These are phyloP conservation scores for Hericium rajendrae DNA, from an alignment of 768 basidiomycete genomes.

Conservation along the genomic window DNA sequence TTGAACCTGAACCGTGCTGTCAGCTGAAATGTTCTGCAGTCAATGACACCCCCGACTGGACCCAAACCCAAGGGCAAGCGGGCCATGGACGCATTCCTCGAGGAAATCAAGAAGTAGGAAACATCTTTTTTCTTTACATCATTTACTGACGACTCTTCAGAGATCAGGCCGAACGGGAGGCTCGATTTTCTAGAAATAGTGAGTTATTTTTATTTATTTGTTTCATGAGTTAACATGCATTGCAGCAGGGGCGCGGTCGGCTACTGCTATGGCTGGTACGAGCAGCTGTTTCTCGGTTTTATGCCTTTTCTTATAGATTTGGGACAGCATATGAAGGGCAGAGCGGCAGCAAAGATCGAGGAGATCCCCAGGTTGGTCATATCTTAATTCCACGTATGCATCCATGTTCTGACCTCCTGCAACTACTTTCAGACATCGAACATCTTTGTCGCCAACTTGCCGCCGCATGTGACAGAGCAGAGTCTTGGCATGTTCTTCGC, in stretches of 20 bases:
- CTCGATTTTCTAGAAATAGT: conserved; percentile 69
- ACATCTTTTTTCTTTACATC: background rate
- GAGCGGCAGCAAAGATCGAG: conserved; percentile 82
- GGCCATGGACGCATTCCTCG: conserved; percentile 92
- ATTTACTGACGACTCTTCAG: conserved; percentile 28
- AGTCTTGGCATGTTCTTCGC: conserved; percentile 87
- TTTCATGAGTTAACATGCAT: background rate
- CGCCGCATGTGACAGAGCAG: conserved; percentile 78
- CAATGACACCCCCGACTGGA: conserved; percentile 44
- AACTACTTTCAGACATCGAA: conserved; percentile 70
- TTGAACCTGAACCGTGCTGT: background rate
- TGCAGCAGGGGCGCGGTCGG: conserved; percentile 59
- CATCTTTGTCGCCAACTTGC: conserved; percentile 91
- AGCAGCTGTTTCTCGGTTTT: conserved; percentile 4
- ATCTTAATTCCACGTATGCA: background rate
- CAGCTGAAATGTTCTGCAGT: conserved; percentile 22
- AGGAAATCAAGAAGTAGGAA: conserved; percentile 85
- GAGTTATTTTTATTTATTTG: conserved; percentile 9
- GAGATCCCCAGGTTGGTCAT: conserved; percentile 67
- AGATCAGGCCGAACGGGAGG: conserved; percentile 88
- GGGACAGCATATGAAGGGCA: conserved; percentile 75
- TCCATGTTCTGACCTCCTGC: background rate
- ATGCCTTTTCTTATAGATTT: background rate
- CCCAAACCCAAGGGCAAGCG: conserved; percentile 87
- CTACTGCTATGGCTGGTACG: conserved; percentile 84